Evolutionary conservation across 2,329 filamentous ascomycete genomes (phyloP).

Genomic region (Pseudocercospora vitis): DNA sequence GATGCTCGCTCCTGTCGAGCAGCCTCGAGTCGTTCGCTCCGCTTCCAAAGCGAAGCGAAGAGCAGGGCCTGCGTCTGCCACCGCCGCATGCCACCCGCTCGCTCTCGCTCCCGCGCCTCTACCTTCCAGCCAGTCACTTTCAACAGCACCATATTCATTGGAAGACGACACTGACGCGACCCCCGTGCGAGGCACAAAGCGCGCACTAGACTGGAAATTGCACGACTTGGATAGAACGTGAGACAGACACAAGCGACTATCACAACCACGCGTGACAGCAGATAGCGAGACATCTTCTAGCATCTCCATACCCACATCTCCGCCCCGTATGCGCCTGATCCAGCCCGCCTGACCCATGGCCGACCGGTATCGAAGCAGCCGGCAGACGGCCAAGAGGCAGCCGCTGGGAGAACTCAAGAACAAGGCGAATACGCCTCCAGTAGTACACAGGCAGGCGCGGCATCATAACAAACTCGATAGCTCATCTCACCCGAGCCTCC

Average conservation of each 20-base stretch:
- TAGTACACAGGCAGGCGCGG: constrained; percentile 21
- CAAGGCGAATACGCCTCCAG: constrained; percentile 34
- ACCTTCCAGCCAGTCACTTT: constrained; percentile 12
- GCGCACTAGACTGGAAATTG: constrained; percentile 5
- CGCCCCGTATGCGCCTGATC: constrained; percentile 12
- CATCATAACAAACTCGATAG: constrained; percentile 25
- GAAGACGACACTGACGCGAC: constrained; percentile 11
- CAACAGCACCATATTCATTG: constrained; percentile 29
- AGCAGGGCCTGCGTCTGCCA: constrained; percentile 10
- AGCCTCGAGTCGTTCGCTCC: constrained; percentile 3
- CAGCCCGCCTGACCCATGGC: constrained; percentile 29
- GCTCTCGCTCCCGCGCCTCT: constrained; percentile 14
- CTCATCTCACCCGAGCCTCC: constrained; percentile 29
- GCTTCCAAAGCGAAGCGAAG: constrained; percentile 1
- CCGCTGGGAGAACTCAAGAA: constrained; percentile 35
- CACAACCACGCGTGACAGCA: constrained; percentile 16
- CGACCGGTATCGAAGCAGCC: constrained; percentile 32
- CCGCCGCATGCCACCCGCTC: constrained; percentile 25
- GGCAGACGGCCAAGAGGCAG: constrained; percentile 29
- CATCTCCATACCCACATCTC: constrained; percentile 14
- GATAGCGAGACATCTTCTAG: constrained; percentile 11
- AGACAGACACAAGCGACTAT: constrained; percentile 15
- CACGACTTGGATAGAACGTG: constrained; percentile 25
- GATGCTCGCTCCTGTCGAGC: constrained; percentile 7
- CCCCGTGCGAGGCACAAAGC: constrained; percentile 7